Percentiles rank a stretch among this genome's conserved stretches.
These are phyloP conservation scores for Phialophora verrucosa DNA, from an alignment of 2,329 filamentous ascomycete species.

Conservation along the genomic window DNA sequence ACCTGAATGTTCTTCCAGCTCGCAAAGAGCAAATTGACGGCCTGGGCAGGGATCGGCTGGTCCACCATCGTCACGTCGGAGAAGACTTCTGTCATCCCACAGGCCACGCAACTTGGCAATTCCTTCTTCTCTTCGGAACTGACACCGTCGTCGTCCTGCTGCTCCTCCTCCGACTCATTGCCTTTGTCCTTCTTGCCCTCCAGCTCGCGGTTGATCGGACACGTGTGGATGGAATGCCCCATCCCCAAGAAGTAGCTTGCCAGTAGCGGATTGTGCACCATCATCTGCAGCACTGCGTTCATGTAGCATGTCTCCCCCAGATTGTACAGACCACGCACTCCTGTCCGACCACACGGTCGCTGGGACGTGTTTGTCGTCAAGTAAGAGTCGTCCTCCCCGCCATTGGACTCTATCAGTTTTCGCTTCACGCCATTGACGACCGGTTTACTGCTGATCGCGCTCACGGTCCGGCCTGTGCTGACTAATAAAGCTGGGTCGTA, in stretches of 20 bases:
- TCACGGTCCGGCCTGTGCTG: conserved; percentile 10
- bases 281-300: conserved; percentile 90
- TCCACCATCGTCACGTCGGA: conserved; percentile 66
- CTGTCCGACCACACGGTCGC: conserved; percentile 82
- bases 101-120: conserved; percentile 60
- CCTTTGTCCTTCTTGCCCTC: conserved; percentile 37
- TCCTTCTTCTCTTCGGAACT: conserved; percentile 33
- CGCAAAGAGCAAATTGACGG: conserved; percentile 83
- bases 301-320: conserved; percentile 99
- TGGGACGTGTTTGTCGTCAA: conserved; percentile 44
- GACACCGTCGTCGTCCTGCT: conserved; percentile 24
- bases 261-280: conserved; percentile 91
- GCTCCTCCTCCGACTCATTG: conserved; percentile 38
- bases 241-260: conserved; percentile 91
- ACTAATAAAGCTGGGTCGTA: conserved; percentile 37
- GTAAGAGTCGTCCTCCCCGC: conserved; percentile 64
- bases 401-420: conserved; percentile 44
- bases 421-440: conserved; percentile 43
- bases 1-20: conserved; percentile 82
- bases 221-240: conserved; percentile 80
- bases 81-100: conserved; percentile 67
- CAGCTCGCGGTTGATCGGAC: conserved; percentile 54
- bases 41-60: conserved; percentile 84
- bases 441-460: conserved; percentile 15
- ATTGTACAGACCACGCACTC: conserved; percentile 91